Conservation (phyloP, 768 basidiomycete genomes). For the Tricholoma furcatifolium region DNA sequence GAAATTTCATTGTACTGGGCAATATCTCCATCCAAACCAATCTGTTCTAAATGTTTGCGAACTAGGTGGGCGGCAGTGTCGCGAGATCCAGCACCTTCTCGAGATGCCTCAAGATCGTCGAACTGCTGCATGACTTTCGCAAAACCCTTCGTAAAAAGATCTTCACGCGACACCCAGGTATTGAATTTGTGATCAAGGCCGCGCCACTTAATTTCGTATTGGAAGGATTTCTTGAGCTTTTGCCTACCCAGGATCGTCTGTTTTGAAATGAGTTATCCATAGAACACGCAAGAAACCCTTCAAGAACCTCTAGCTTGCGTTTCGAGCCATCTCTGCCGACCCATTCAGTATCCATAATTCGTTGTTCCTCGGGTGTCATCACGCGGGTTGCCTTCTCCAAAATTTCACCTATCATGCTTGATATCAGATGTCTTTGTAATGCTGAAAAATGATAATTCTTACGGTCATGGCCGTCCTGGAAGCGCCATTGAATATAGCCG, state of each 20-base stretch:
- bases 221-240: slow-evolving; percentile 94
- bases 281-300: neutral
- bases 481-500: slow-evolving; percentile 98
- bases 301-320: slow-evolving; percentile 84
- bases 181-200: slow-evolving; percentile 85
- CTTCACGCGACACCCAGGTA: slow-evolving; percentile 89
- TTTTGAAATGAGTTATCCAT: slow-evolving; percentile 8
- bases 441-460: slow-evolving; percentile 25
- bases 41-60: slow-evolving; percentile 90
- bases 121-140: slow-evolving; percentile 90
- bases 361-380: slow-evolving; percentile 86
- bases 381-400: slow-evolving; percentile 89
- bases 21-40: slow-evolving; percentile 95
- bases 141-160: slow-evolving; percentile 84
- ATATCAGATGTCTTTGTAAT: slow-evolving; percentile 4
- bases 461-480: slow-evolving; percentile 98
- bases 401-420: slow-evolving; percentile 61
- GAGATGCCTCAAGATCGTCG: slow-evolving; percentile 92
- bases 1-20: slow-evolving; percentile 97
- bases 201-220: slow-evolving; percentile 90
- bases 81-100: slow-evolving; percentile 91
- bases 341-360: slow-evolving; percentile 79
- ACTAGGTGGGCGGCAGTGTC: slow-evolving; percentile 82
- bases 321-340: slow-evolving; percentile 88
- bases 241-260: slow-evolving; percentile 90